Evolutionary conservation across 495 filamentous ascomycete genomes (phyloP), one percentile per base, ranked within the genome.

Genomic region (Podospora fimiseda): DNA sequence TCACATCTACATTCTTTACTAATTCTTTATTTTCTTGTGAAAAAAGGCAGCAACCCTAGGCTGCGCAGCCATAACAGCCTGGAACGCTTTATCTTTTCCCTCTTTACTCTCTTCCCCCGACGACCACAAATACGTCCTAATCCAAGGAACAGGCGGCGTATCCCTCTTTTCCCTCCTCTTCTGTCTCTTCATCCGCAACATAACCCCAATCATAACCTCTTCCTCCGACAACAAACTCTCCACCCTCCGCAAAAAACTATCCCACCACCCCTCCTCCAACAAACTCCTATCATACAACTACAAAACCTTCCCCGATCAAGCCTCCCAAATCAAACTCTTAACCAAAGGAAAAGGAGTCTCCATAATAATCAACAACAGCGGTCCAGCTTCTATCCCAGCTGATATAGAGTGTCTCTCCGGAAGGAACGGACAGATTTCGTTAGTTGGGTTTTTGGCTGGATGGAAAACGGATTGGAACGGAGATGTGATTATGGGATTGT

Each of bases 181-280:
- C 43, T 50, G 50, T 13, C 50, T 66, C 9, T 65, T 59, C 0
- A 57, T 43, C 3, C n/a, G n/a, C n/a, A 64, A 66, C 9, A 19
- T 64, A 18, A 58, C 16, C 7, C 55, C 62, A 1, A 73, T 74
- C 46, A 72, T 74, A 51, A 74, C 67, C 1, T 74, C 71, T 1
- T 71, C 67, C 1, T 69, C 67, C 1, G 68, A 74, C 42, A 54
- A 43, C 22, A 60, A 66, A 37, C 60, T 70, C 3, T 52, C 53
- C 5, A 43, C 43, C 0, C 8, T 36, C 6, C 18, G 24, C 13
- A 43, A 43, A 15, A 40, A 24, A 1, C 40, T 3, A 9, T 40
- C 53, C 9, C 20, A 43, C 0, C 15, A 46, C 15, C 41, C 22
- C n/a, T 51, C 45, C 5, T 56, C 63, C 36, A 71, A 70, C 50